Percentiles rank a stretch among this genome's conserved stretches.
phyloP scores from a whole-genome alignment of 371 early-diverging fungal species.

The Mortierella sp. region DNA sequence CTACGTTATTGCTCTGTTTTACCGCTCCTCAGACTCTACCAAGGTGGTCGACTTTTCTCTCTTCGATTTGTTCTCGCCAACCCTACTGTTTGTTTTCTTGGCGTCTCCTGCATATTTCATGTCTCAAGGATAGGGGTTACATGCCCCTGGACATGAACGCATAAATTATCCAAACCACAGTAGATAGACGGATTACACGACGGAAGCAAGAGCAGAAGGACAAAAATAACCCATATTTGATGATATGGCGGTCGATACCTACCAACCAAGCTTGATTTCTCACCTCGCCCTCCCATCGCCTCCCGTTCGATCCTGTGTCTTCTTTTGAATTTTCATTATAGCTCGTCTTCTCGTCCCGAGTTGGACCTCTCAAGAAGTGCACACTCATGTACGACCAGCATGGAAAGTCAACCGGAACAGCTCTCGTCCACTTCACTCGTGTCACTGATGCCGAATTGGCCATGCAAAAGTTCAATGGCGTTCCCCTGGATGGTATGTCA shows the following conservation, averaged over 20 bases:
- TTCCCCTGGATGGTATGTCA: constrained; percentile 73
- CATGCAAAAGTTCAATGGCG: constrained; percentile 74
- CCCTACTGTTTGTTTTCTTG: neutral
- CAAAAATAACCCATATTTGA: neutral
- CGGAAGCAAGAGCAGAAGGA: neutral
- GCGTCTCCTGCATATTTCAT: neutral
- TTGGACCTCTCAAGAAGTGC: constrained; percentile 77
- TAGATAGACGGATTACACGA: neutral
- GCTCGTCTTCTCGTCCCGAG: constrained; percentile 58
- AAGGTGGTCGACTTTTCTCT: neutral
- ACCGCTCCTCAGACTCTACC: neutral
- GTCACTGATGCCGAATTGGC: constrained; percentile 70
- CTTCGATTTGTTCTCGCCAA: neutral
- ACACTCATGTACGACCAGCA: constrained; percentile 74
- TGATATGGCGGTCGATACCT: neutral
- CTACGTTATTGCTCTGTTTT: neutral
- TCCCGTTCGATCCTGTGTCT: constrained; percentile 9
- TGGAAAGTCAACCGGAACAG: constrained; percentile 81
- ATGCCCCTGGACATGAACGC: neutral
- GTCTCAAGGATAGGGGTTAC: neutral
- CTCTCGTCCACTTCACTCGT: constrained; percentile 72
- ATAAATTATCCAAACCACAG: neutral
- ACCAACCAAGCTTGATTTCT: constrained; percentile 10
- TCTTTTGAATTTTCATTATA: constrained; percentile 1
- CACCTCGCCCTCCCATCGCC: constrained; percentile 10